phyloP scores from a whole-genome alignment of 2,329 filamentous ascomycete genomes.

The Penicillium sclerotigenum region DNA sequence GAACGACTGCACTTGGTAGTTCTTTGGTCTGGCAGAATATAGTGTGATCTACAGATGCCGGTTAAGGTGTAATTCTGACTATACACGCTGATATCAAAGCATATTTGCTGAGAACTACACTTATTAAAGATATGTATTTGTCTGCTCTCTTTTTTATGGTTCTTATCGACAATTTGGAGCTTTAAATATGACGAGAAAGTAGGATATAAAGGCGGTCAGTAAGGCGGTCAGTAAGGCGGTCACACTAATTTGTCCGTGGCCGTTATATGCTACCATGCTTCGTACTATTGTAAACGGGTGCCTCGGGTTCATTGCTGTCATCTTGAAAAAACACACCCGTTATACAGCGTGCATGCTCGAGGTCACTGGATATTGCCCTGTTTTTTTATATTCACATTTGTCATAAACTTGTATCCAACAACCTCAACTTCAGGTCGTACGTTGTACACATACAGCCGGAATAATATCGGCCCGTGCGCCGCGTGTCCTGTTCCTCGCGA shows the following conservation, averaged over 20 bases:
- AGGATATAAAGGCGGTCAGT: not conserved
- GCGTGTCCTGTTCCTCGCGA: conserved; percentile 28
- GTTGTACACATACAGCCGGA: conserved; percentile 25
- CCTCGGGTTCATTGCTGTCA: not conserved
- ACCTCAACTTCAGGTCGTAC: not conserved
- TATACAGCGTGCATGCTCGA: not conserved
- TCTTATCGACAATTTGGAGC: not conserved
- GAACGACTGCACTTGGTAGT: not conserved
- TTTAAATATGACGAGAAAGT: not conserved
- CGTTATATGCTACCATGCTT: not conserved
- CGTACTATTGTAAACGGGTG: not conserved
- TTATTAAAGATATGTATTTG: rapidly evolving
- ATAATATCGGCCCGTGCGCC: conserved; percentile 34
- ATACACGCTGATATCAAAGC: too few species aligned
- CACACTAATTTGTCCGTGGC: not conserved
- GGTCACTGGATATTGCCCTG: too few species aligned
- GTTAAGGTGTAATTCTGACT: too few species aligned
- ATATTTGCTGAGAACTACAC: too few species aligned
- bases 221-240: not conserved
- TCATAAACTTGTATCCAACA: not conserved
- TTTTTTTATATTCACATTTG: not conserved
- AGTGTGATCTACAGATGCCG: not conserved
- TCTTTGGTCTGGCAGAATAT: not conserved
- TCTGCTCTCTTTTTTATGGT: not conserved
- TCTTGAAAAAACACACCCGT: not conserved